Conservation (phyloP, 1,284 basidiomycete species). For the Pisolithus thermaeus region DNA sequence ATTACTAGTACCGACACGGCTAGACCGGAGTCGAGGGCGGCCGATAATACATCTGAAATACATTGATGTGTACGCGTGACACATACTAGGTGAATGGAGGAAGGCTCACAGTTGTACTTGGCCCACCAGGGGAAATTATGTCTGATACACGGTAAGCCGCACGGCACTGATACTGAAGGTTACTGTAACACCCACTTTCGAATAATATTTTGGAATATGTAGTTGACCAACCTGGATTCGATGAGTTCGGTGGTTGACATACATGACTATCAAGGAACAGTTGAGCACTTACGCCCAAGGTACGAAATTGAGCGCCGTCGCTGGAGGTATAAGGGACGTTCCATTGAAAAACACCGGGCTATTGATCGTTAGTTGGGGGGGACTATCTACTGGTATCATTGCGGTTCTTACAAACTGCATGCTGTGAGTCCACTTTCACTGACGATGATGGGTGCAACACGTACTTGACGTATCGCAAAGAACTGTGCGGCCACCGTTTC, state of each 20-base stretch:
- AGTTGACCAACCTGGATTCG: constrained; percentile 36
- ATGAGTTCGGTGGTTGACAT: constrained; percentile 9
- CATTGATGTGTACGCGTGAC: neutral
- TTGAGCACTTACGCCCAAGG: constrained; percentile 35
- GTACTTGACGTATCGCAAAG: constrained; percentile 43
- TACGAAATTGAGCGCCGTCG: constrained; percentile 41
- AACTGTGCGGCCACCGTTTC: constrained; percentile 38
- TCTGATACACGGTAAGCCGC: constrained; percentile 28
- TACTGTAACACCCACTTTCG: constrained; percentile 24
- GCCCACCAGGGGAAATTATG: constrained; percentile 52
- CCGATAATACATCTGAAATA: constrained; percentile 39
- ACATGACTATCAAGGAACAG: constrained; percentile 22
- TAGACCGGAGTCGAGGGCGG: constrained; percentile 46
- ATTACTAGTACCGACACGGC: constrained; percentile 40
- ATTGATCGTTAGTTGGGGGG: constrained; percentile 12
- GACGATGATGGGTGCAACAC: constrained; percentile 1
- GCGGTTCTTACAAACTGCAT: constrained; percentile 18
- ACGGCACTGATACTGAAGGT: too few relatives aligned
- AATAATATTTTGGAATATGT: constrained; percentile 51
- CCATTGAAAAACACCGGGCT: constrained; percentile 52
- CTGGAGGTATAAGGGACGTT: constrained; percentile 46
- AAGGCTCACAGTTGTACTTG: constrained; percentile 43
- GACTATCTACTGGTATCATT: neutral
- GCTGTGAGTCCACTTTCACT: neutral
- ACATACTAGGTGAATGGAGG: neutral